A percentile compares a stretch with the other conserved stretches of the same genome.
Evolutionary conservation across 1,284 basidiomycete species (phyloP).

Genomic region (Earliella scabrosa): DNA sequence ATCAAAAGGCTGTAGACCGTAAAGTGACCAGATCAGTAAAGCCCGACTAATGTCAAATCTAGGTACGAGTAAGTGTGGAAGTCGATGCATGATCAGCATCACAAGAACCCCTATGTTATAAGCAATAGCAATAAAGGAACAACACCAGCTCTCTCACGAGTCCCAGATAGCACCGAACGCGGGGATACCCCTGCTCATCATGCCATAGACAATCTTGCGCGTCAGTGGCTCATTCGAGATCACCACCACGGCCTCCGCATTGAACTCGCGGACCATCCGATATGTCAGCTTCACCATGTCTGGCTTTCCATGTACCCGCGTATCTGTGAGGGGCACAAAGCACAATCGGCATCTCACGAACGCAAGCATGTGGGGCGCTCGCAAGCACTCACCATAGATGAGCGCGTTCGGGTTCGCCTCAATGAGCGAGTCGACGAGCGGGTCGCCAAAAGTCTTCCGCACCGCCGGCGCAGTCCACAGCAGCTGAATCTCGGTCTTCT

Average conservation of each 20-base stretch:
- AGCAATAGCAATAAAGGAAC: too few species aligned
- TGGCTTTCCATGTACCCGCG: slow-evolving; percentile 59
- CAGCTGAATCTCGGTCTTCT: slow-evolving; percentile 51
- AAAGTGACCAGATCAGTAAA: too few species aligned
- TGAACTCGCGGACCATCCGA: slow-evolving; percentile 57
- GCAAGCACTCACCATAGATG: slow-evolving; percentile 51
- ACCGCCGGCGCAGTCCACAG: slow-evolving; percentile 64
- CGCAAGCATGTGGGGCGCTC: neutral
- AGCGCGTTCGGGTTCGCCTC: slow-evolving; percentile 54
- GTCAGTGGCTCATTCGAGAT: slow-evolving; percentile 65
- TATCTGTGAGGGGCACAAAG: slow-evolving; percentile 37
- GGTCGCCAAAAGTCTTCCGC: slow-evolving; percentile 59
- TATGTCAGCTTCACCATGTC: slow-evolving; percentile 64
- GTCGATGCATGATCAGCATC: too few species aligned
- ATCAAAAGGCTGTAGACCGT: too few species aligned
- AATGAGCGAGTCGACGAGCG: slow-evolving; percentile 55
- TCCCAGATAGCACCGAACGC: slow-evolving; percentile 66
- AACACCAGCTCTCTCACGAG: too few species aligned
- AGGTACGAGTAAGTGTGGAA: too few species aligned
- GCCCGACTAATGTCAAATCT: too few species aligned
- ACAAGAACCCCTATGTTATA: too few species aligned
- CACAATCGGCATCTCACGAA: neutral
- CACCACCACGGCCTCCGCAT: slow-evolving; percentile 64
- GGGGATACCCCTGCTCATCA: slow-evolving; percentile 61
- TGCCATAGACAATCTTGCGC: slow-evolving; percentile 60